Evolutionary conservation across 257 asterid species (phyloP).

Genomic region (Penstemon barbatus): DNA sequence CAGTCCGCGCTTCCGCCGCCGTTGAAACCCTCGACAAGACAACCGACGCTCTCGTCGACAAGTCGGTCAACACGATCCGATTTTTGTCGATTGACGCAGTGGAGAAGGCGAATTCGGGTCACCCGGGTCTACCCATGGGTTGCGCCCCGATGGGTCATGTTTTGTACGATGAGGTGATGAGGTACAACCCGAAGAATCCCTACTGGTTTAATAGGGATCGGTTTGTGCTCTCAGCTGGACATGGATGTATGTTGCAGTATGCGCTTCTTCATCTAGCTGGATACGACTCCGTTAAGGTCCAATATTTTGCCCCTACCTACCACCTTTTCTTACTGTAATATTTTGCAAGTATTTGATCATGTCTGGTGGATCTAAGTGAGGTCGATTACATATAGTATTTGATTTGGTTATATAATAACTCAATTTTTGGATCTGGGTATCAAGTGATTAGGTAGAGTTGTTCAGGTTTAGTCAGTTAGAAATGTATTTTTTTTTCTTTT

Average conservation of each 20-base stretch:
- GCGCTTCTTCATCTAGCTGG: slow-evolving; percentile 78
- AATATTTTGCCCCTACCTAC: neutral
- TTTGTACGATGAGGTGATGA: slow-evolving; percentile 93
- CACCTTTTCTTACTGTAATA: slow-evolving; percentile 4
- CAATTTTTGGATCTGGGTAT: slow-evolving; percentile 25
- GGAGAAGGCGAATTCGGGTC: slow-evolving; percentile 89
- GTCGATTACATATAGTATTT: neutral
- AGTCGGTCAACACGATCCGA: slow-evolving; percentile 77
- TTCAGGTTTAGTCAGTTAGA: slow-evolving; percentile 2
- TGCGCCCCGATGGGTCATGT: slow-evolving; percentile 96
- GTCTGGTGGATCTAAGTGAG: slow-evolving; percentile 27
- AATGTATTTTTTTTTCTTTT: neutral
- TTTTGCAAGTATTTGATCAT: neutral
- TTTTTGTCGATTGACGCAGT: slow-evolving; percentile 86
- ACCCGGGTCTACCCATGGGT: slow-evolving; percentile 93
- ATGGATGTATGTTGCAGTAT: slow-evolving; percentile 85
- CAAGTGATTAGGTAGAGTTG: neutral
- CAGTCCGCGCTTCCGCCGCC: slow-evolving; percentile 57
- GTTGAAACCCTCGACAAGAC: slow-evolving; percentile 73
- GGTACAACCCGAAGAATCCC: slow-evolving; percentile 93
- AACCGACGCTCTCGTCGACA: slow-evolving; percentile 59
- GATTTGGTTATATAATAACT: neutral
- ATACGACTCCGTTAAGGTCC: slow-evolving; percentile 70
- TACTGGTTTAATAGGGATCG: slow-evolving; percentile 96
- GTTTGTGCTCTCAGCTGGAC: slow-evolving; percentile 95